phyloP scores from a whole-genome alignment of 1,284 basidiomycete genomes.

The Ceratobasidium sp. region DNA sequence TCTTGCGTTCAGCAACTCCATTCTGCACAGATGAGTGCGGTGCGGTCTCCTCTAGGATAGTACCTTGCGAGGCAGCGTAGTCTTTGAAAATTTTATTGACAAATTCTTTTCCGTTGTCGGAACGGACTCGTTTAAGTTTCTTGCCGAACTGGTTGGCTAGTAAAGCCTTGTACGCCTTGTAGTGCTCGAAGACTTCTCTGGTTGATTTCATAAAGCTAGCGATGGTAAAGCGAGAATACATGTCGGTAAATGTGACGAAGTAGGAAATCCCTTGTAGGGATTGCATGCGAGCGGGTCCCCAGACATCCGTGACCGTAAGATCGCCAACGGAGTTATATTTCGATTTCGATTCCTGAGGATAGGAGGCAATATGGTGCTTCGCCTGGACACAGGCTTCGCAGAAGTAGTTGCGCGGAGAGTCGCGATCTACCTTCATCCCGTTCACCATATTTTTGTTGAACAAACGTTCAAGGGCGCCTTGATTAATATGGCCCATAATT shows the following conservation, averaged over 20 bases:
- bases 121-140: not conserved
- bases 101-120: not conserved
- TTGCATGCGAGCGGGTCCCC: not conserved
- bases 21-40: slow-evolving; percentile 47
- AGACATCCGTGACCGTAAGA: not conserved
- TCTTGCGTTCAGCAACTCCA: slow-evolving; percentile 47
- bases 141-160: not conserved
- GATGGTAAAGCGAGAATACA: not conserved
- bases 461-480: not conserved
- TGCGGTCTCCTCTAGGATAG: slow-evolving; percentile 20
- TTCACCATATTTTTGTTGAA: not conserved
- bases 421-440: not conserved
- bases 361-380: not conserved
- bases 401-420: not conserved
- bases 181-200: not conserved
- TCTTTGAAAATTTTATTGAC: not conserved
- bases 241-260: slow-evolving; percentile 3
- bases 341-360: slow-evolving; percentile 39
- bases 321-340: slow-evolving; percentile 27
- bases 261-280: slow-evolving; percentile 11
- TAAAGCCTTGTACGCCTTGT: not conserved
- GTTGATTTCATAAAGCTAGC: slow-evolving; percentile 8
- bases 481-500: not conserved
- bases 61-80: not conserved
- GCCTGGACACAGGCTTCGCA: not conserved